Evolutionary conservation across 1,139 yeast species (phyloP), one percentile per base, ranked within the genome.

Genomic region (Candida mesenterica): DNA sequence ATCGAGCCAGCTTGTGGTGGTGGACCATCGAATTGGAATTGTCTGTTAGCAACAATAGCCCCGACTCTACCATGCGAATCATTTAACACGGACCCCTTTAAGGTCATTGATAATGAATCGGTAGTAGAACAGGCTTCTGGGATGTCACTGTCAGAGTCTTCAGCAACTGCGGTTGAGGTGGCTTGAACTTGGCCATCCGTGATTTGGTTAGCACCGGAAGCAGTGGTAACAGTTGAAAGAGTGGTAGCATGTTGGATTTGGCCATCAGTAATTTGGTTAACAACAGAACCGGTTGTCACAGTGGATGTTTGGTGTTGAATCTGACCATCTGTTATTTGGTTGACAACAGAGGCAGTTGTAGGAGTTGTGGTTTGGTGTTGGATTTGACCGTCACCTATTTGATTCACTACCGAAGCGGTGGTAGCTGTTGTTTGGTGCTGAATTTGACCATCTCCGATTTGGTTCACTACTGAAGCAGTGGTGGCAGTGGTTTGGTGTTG

Each of bases 1-100:
- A 84, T 79, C 51, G 89, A 75, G 64, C 94, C 94, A 41, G 92
- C 90, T 74, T 84, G 94, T 55, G 92, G 92, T 65, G 90, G 89
- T 51, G 92, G 94, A 62, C 92, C 92, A 59, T 83, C 92, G 55
- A 83, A 83, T 71, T 83, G 92, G 82, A 83, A 82, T 72, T 83
- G 92, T 70, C 83, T 77, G 81, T 82, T 82, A 44, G 90, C 84
- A 53, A 83, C 92, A 62, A 83, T 82, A 41, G 89, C 78, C 57
- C 92, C 92, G 48, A 83, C 67, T 77, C 92, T 80, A 42, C 87
- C 87, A 40, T 65, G 49, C 36, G 74, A 57, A 56, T 83, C 92
- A 30, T 69, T 74, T 61, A 83, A 71, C 43, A 79, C 53, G 49
- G 78, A 66, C 33, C 57, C 72, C 33, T 68, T 58, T 55, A 83